Base-by-base conservation (phyloP, 164 flowering plant species). In the Liriodendron chinense region DNA sequence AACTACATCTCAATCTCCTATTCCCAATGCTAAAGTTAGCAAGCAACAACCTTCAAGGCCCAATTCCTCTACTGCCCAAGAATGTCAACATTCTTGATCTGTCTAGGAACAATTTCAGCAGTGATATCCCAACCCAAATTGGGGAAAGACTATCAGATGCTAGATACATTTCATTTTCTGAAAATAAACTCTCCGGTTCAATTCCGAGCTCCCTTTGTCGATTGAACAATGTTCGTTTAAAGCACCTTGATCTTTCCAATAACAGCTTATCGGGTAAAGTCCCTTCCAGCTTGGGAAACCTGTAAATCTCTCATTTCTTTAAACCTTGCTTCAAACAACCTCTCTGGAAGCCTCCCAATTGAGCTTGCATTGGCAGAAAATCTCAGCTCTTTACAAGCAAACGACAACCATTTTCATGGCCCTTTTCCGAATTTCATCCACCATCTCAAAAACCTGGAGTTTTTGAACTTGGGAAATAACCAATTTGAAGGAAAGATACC, bases 281-380 rank as follows among this genome's bases (percentile, higher is more conserved):
- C 61, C 72, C 72, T 43, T 67, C 63, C 1, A 72, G 73, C 25
- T 28, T 79, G 18, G 75, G 68, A 50, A 59, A 75, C 56, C 47
- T 78, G 76, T 25, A 56, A 18, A 26, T 78, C 73, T 25, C 80
- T 78, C 18, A 25, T 78, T 62, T 73, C 53, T 50, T 69, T 73
- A 20, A 69, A 61, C 53, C 73, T 73, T 61, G 80, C 62, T 3
- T 9, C 61, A 61, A 78, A 78, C 73, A 73, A 73, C 6, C 43
- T 73, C 53, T 13, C 1, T 61, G 80, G 80, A 9, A 61, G 28
- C 50, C 34, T 78, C 43, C 80, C 80, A 25, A 61, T 18, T 25
- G 72, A 73, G 49, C 80, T 78, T 65, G 25, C 3, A 26, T 50
- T 10, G 12, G 47, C 22, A 1, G 73, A n/a, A 73, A 21, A 49